Base-by-base conservation (phyloP, 306 rosid genomes). In the Hippophae tibetana region DNA sequence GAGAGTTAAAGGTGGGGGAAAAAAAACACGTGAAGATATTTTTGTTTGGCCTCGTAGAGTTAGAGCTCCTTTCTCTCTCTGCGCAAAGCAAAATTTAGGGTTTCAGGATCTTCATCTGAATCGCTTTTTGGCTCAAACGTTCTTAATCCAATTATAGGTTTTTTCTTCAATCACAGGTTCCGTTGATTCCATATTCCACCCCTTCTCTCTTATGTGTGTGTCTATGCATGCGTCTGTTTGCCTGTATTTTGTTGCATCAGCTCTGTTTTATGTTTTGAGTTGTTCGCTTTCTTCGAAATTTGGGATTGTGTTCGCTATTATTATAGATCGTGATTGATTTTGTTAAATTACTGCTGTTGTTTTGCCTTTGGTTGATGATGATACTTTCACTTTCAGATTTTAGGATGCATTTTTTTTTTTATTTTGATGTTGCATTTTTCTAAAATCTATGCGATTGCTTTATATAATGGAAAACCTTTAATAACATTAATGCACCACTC, bases 81-180 rank as follows among this genome's bases (percentile, higher is more conserved):
- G 47, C 50, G 65, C 69, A 65, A 48, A 57, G 44, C 40, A 58
- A 67, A 8, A 43, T 69, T 77, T 83, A 78, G 86, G 90, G 84
- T 80, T 80, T 70, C 81, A 62, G 69, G 80, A 75, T 78, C 82
- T 68, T 77, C 75, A 41, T 45, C 54, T 59, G 23, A 41, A 45
- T 18, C 65, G 72, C 52, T 74, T 70, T 69, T 57, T 53, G 55
- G 52, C 42, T 43, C 57, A 57, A 13, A 49, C 18, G 53, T 12
- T 8, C 7, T 13, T 13, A 7, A 46, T 49, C 13, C 14, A 13
- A 12, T 49, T 5, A 13, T 13, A 14, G 7, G 0, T 4, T 49
- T 5, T 49, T 49, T n/a, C 2, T 10, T 2, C 12, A 18, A 6
- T 49, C 14, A 13, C 13, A 18, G n/a, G 53, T 49, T 13, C 23